Evolutionary conservation across 2,329 filamentous ascomycete species (phyloP).

Genomic region (Arthrinium puccinioides): DNA sequence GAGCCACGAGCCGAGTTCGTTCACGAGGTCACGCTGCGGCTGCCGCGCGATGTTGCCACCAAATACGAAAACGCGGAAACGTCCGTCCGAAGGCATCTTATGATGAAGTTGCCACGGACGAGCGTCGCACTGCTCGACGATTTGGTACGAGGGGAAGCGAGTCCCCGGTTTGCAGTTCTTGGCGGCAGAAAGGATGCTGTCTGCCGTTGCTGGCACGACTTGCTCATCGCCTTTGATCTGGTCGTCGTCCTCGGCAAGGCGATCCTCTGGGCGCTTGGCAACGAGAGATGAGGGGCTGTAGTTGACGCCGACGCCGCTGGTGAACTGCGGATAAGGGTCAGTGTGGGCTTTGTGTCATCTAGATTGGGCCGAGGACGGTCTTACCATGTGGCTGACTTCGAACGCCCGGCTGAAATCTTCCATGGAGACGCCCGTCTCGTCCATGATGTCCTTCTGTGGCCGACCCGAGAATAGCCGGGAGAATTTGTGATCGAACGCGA

Average conservation of each 20-base stretch:
- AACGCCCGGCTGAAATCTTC: slow-evolving; percentile 36
- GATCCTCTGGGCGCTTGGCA: slow-evolving; percentile 38
- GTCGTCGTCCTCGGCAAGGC: slow-evolving; percentile 41
- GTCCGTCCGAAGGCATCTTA: slow-evolving; percentile 42
- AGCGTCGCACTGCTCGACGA: slow-evolving; percentile 46
- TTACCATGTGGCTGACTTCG: slow-evolving; percentile 15
- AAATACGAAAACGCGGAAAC: slow-evolving; percentile 51
- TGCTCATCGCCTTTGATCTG: slow-evolving; percentile 8
- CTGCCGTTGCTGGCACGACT: slow-evolving; percentile 6
- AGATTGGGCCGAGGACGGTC: neutral
- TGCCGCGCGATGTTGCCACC: slow-evolving; percentile 43
- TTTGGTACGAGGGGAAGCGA: slow-evolving; percentile 48
- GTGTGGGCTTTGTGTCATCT: neutral
- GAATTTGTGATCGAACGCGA: slow-evolving; percentile 45
- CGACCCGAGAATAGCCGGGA: slow-evolving; percentile 39
- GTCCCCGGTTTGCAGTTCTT: slow-evolving; percentile 39
- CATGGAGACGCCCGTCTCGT: slow-evolving; percentile 50
- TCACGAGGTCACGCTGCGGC: slow-evolving; percentile 34
- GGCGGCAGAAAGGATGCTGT: slow-evolving; percentile 32
- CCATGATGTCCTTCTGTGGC: slow-evolving; percentile 46
- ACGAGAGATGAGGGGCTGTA: slow-evolving; percentile 51
- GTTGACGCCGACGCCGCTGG: slow-evolving; percentile 35
- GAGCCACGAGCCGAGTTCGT: slow-evolving; percentile 39
- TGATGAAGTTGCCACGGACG: slow-evolving; percentile 51
- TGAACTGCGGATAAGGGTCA: slow-evolving; percentile 7